phyloP scores from a whole-genome alignment of 345 rosid species.

The Durio zibethinus region DNA sequence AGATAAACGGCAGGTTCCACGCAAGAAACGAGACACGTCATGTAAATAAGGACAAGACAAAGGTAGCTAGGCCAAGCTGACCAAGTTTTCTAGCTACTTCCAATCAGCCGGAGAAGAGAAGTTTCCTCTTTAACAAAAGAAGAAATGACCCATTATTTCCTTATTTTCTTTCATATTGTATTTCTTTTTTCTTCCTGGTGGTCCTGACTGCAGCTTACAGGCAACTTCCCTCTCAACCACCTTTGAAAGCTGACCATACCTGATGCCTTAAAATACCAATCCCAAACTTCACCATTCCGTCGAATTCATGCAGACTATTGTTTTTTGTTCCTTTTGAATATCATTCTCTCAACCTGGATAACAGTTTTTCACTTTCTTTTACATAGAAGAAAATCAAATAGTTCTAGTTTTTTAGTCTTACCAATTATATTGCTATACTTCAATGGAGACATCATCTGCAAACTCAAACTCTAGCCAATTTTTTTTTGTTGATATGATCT shows the following conservation, averaged over 20 bases:
- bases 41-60: background rate
- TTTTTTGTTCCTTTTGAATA: background rate
- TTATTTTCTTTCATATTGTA: constrained; percentile 6
- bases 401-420: background rate
- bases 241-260: constrained; percentile 16
- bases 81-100: too few species aligned
- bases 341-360: background rate
- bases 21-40: background rate
- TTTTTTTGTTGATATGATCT: constrained; percentile 25
- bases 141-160: too few species aligned
- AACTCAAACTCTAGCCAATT: constrained; percentile 22
- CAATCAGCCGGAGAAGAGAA: background rate
- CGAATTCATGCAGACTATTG: background rate
- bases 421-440: constrained; percentile 15
- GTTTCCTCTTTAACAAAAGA: background rate
- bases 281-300: constrained; percentile 4
- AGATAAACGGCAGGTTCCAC: background rate
- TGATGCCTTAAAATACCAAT: constrained; percentile 12
- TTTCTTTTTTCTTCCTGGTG: background rate
- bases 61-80: too few species aligned
- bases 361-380: background rate
- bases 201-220: background rate
- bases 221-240: constrained; percentile 19
- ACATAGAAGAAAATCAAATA: background rate
- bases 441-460: constrained; percentile 34